phyloP scores from a whole-genome alignment of 1,139 yeast genomes.

The Scheffersomyces illinoinensis region DNA sequence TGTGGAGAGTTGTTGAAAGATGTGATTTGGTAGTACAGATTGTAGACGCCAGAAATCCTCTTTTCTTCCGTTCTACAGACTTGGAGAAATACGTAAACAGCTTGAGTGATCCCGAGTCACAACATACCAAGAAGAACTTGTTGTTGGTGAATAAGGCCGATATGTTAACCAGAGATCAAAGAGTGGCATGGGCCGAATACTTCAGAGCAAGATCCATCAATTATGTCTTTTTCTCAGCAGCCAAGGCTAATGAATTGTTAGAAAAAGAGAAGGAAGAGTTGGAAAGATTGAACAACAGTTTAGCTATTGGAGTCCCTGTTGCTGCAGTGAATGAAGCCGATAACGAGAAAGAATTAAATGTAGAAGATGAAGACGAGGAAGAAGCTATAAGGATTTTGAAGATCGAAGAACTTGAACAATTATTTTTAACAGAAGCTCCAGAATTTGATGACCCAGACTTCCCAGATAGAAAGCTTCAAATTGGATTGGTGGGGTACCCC shows the following conservation, averaged over 20 bases:
- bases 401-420: conserved; percentile 79
- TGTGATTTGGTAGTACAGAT: conserved; percentile 94
- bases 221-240: conserved; percentile 93
- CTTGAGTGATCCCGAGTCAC: conserved; percentile 51
- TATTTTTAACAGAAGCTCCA: conserved; percentile 83
- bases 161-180: conserved; percentile 72
- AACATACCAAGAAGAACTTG: conserved; percentile 64
- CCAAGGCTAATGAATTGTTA: conserved; percentile 70
- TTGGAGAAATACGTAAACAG: conserved; percentile 82
- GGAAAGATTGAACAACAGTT: conserved; percentile 20
- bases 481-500: conserved; percentile 96
- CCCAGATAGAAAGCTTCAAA: conserved; percentile 71
- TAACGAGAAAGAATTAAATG: conserved; percentile 19
- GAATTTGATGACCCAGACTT: conserved; percentile 55
- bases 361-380: conserved; percentile 31
- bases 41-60: conserved; percentile 96
- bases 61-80: conserved; percentile 86
- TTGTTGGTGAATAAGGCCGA: conserved; percentile 94
- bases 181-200: conserved; percentile 85
- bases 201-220: conserved; percentile 68
- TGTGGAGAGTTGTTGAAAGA: conserved; percentile 98
- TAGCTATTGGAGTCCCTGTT: conserved; percentile 8
- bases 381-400: conserved; percentile 70
- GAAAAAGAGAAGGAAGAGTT: conserved; percentile 56
- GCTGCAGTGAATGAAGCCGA: conserved; percentile 12